A percentile compares a stretch with the other conserved stretches of the same genome.
These are phyloP conservation scores for Myriosclerotinia scirpicola DNA, from an alignment of 2,329 filamentous ascomycete genomes.

Conservation along the genomic window DNA sequence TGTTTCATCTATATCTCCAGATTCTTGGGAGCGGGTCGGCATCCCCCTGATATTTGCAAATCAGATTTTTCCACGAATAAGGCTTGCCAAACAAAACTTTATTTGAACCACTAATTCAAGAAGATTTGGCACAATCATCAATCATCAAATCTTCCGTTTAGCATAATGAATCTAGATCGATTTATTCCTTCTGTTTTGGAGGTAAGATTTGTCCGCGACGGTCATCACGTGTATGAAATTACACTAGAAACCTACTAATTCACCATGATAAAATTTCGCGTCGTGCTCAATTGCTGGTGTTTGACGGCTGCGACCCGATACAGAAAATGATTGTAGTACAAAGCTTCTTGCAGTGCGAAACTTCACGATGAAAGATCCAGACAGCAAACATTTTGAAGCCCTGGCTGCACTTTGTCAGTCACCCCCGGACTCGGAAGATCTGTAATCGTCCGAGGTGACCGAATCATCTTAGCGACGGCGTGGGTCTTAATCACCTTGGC, in stretches of 20 bases:
- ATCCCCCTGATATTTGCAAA: neutral
- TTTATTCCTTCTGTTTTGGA: conserved; percentile 14
- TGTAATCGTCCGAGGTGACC: no score
- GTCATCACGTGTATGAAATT: conserved; percentile 1
- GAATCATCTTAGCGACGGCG: neutral
- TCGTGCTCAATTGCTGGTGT: neutral
- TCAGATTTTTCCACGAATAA: conserved; percentile 6
- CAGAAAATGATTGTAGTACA: neutral
- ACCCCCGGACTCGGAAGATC: no score
- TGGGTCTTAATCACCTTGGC: neutral
- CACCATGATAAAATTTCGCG: neutral
- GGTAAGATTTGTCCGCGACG: conserved; percentile 10
- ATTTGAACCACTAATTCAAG: neutral
- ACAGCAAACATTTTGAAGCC: neutral
- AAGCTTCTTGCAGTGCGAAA: neutral
- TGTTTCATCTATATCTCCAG: conserved; percentile 11
- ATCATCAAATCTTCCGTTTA: conserved; percentile 16
- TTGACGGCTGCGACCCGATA: neutral
- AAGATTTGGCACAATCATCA: neutral
- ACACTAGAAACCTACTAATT: neutral
- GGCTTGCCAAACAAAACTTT: neutral
- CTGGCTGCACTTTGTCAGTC: neutral
- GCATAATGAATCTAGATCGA: conserved; percentile 11
- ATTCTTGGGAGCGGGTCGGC: conserved; percentile 3
- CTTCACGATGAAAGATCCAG: no score